These are phyloP conservation scores for Otatea glauca DNA, from an alignment of 176 grass and related monocot species.

Conservation along the genomic window DNA sequence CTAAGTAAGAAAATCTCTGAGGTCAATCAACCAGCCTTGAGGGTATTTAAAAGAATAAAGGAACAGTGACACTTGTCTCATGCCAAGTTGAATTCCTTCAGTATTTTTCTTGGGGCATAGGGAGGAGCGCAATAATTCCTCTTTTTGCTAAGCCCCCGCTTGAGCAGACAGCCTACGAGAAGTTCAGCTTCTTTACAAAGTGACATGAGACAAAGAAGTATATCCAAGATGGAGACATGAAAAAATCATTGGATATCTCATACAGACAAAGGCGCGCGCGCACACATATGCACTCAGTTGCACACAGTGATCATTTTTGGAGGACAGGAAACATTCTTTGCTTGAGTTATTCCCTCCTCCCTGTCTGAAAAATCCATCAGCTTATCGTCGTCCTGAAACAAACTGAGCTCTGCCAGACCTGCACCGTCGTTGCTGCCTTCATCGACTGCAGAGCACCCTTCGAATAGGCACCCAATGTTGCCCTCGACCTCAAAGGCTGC, in stretches of 20 bases:
- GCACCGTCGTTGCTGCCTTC: conserved; percentile 36
- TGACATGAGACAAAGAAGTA: not conserved
- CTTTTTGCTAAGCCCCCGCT: not conserved
- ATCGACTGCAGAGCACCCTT: conserved; percentile 32
- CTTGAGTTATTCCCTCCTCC: conserved; percentile 36
- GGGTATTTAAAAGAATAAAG: conserved; percentile 27
- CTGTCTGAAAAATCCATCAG: conserved; percentile 29
- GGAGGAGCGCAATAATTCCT: conserved; percentile 5
- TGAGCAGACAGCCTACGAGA: conserved; percentile 34
- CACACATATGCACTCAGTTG: conserved; percentile 25
- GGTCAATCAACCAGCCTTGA: conserved; percentile 35
- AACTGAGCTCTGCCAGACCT: conserved; percentile 36
- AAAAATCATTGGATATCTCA: conserved; percentile 39
- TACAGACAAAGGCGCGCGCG: not conserved
- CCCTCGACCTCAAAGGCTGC: conserved; percentile 46
- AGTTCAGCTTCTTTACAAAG: conserved; percentile 35
- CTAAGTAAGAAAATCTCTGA: conserved; percentile 28
- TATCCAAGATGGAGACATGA: conserved; percentile 37
- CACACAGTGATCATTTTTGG: conserved; percentile 55
- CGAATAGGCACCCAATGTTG: conserved; percentile 52
- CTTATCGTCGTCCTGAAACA: conserved; percentile 36
- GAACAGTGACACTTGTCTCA: conserved; percentile 24
- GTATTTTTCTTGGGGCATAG: conserved; percentile 10
- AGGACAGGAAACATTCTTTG: conserved; percentile 33
- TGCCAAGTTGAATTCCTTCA: conserved; percentile 31